Conservation (phyloP, 352 stramenopile genomes). For the Phytophthora macrochlamydospora region DNA sequence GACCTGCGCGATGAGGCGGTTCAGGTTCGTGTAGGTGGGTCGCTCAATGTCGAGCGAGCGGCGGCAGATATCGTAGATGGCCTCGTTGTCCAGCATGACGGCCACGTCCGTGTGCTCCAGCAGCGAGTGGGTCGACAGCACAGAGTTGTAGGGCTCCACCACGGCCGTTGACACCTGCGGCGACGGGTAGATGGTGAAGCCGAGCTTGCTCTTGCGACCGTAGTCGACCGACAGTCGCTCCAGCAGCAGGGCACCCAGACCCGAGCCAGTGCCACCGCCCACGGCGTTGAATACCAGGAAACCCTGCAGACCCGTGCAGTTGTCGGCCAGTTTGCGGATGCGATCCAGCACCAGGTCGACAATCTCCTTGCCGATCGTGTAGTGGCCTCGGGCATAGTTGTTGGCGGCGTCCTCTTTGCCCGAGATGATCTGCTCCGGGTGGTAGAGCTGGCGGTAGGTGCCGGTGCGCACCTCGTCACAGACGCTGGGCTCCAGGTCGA, state of each 20-base stretch:
- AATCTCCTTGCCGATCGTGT: slow-evolving; percentile 96
- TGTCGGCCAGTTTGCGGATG: slow-evolving; percentile 97
- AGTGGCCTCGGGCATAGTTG: slow-evolving; percentile 94
- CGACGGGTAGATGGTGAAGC: slow-evolving; percentile 97
- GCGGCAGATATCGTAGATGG: slow-evolving; percentile 38
- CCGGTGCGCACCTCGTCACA: slow-evolving; percentile 97
- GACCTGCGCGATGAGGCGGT: slow-evolving; percentile 96
- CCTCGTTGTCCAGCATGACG: slow-evolving; percentile 35
- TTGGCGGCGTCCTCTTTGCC: slow-evolving; percentile 97
- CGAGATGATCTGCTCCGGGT: slow-evolving; percentile 99
- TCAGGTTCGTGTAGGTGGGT: slow-evolving; percentile 97
- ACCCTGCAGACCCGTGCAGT: slow-evolving; percentile 97
- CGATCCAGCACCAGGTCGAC: slow-evolving; percentile 97
- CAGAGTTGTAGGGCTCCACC: slow-evolving; percentile 98
- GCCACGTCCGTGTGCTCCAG: slow-evolving; percentile 97
- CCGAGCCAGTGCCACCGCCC: slow-evolving; percentile 97
- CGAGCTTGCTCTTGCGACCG: slow-evolving; percentile 98
- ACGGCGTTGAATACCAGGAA: slow-evolving; percentile 99
- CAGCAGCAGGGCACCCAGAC: slow-evolving; percentile 96
- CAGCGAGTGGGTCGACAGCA: slow-evolving; percentile 95
- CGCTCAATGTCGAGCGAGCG: slow-evolving; percentile 86
- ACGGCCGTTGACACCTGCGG: slow-evolving; percentile 91
- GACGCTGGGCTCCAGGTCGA: slow-evolving; percentile 98
- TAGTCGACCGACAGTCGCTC: slow-evolving; percentile 98
- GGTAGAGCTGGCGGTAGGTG: slow-evolving; percentile 97